A percentile compares a stretch with the other conserved stretches of the same genome.
Evolutionary conservation across 352 stramenopile species (phyloP).

Genomic region (Stephanocyclus meneghinianus): DNA sequence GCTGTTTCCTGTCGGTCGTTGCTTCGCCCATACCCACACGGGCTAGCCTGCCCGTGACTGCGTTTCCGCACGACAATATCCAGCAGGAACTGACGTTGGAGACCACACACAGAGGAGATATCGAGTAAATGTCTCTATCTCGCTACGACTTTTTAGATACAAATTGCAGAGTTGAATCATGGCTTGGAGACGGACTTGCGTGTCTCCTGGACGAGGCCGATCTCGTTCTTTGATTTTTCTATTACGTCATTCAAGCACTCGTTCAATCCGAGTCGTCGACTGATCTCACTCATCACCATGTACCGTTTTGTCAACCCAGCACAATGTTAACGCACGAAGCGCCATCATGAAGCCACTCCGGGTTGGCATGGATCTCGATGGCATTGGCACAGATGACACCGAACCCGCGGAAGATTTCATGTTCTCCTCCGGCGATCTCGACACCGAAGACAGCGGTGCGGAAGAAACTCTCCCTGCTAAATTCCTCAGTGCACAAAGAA

Average conservation of each 20-base stretch:
- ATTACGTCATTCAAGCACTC: background rate
- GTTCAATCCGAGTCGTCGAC: background rate
- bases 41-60: too few relatives aligned
- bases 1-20: too few relatives aligned
- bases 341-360: constrained; percentile 1
- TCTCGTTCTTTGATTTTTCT: background rate
- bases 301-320: background rate
- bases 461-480: constrained; percentile 24
- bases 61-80: too few relatives aligned
- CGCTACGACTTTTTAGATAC: too few relatives aligned
- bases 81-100: too few relatives aligned
- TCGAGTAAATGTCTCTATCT: too few relatives aligned
- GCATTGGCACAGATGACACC: background rate
- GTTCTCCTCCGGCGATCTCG: constrained; percentile 9
- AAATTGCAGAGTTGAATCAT: too few relatives aligned
- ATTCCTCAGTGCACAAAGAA: constrained; percentile 43
- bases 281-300: background rate
- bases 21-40: too few relatives aligned
- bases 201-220: background rate
- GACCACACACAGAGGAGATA: too few relatives aligned
- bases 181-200: background rate
- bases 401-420: constrained; percentile 9
- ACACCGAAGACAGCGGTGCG: background rate
- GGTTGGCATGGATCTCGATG: constrained; percentile 5
- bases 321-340: constrained; percentile 1